These are phyloP conservation scores for Calonectria naviculata DNA, from an alignment of 2,329 filamentous ascomycete species.

Conservation along the genomic window DNA sequence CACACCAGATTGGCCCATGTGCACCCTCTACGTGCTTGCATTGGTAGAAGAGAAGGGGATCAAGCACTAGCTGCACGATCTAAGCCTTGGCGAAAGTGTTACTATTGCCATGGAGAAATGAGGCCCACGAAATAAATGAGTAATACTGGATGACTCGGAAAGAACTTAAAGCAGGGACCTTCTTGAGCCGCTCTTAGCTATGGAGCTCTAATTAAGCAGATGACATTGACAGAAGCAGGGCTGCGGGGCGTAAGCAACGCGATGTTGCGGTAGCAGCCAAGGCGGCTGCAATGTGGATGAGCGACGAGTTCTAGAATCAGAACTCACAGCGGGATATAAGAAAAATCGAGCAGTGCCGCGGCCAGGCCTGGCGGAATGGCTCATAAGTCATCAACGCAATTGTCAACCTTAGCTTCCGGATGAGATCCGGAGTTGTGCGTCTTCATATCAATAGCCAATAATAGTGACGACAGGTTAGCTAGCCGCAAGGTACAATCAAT, in stretches of 20 bases:
- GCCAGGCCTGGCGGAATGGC: neutral
- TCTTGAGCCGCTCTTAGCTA: constrained; percentile 1
- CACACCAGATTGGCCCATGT: constrained; percentile 4
- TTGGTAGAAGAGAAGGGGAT: neutral
- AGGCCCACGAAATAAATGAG: neutral
- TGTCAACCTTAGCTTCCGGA: neutral
- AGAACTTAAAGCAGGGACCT: neutral
- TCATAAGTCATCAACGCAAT: neutral
- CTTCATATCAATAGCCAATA: neutral
- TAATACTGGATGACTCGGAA: neutral
- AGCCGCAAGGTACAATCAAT: neutral
- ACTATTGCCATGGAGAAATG: constrained; percentile 2
- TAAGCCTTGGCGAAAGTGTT: neutral
- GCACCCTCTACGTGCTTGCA: neutral
- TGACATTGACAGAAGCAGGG: neutral
- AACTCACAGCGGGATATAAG: neutral
- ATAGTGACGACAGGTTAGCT: neutral
- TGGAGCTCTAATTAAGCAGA: constrained; percentile 1
- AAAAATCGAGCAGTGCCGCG: neutral
- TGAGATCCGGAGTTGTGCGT: neutral
- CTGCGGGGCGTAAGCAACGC: constrained; percentile 2
- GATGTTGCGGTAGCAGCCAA: constrained; percentile 3
- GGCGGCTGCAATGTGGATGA: neutral
- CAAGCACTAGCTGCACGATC: constrained; percentile 1
- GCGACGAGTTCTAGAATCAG: neutral